These are phyloP conservation scores for Penicillium sp. DNA, from an alignment of 2,329 filamentous ascomycete species.

Conservation along the genomic window DNA sequence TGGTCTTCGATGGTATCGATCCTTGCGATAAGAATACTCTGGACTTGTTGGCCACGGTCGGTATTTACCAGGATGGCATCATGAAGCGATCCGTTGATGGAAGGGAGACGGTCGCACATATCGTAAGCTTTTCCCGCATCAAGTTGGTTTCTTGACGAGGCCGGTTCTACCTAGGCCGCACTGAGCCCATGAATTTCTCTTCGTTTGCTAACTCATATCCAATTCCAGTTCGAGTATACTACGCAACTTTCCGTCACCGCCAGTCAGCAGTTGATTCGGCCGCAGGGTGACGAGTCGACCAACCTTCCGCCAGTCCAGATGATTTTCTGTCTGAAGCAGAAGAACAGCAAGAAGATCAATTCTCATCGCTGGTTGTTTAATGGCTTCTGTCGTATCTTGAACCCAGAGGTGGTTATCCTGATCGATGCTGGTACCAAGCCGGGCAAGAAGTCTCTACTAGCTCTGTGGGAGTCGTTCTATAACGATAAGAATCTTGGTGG, in stretches of 20 bases:
- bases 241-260: constrained; percentile 93
- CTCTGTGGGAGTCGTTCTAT: constrained; percentile 97
- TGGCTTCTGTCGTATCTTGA: constrained; percentile 90
- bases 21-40: constrained; percentile 94
- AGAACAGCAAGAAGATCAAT: constrained; percentile 99
- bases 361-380: constrained; percentile 98
- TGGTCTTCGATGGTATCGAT: constrained; percentile 96
- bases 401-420: constrained; percentile 92
- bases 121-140: constrained; percentile 50
- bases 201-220: neutral
- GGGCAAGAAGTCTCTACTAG: constrained; percentile 82
- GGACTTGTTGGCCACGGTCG: constrained; percentile 89
- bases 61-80: constrained; percentile 94
- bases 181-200: neutral
- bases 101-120: constrained; percentile 90
- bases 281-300: constrained; percentile 75
- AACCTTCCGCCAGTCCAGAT: constrained; percentile 94
- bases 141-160: neutral
- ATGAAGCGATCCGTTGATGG: constrained; percentile 97
- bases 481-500: constrained; percentile 98
- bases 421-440: constrained; percentile 97
- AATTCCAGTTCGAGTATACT: constrained; percentile 81
- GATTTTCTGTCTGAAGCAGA: constrained; percentile 97
- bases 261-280: constrained; percentile 90
- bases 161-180: constrained; percentile 6